phyloP scores from a whole-genome alignment of 768 basidiomycete species.

The Plicaturopsis crispa region DNA sequence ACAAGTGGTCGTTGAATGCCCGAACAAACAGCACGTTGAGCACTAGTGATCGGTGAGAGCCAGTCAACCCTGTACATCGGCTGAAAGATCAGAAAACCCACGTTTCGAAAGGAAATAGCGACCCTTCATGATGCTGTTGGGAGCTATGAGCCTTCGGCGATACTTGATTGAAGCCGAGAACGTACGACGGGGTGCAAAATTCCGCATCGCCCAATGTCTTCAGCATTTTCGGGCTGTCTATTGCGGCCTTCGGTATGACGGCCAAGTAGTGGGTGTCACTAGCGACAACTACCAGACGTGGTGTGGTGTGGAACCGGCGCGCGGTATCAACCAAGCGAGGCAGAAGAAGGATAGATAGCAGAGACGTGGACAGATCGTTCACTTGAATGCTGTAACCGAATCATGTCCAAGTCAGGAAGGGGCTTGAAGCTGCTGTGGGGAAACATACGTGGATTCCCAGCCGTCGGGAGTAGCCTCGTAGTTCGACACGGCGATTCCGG shows the following conservation, averaged over 20 bases:
- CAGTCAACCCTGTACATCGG: no score
- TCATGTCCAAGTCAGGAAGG: neutral
- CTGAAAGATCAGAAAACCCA: no score
- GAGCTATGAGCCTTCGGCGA: no score
- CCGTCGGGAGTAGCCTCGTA: constrained; percentile 24
- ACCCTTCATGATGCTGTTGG: constrained; percentile 14
- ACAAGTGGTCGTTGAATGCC: constrained; percentile 24
- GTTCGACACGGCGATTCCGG: constrained; percentile 14
- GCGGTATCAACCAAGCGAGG: constrained; percentile 24
- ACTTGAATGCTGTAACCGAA: constrained; percentile 21
- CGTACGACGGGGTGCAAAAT: constrained; percentile 20
- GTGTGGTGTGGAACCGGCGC: constrained; percentile 11
- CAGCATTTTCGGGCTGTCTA: constrained; percentile 19
- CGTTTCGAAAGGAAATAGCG: constrained; percentile 19
- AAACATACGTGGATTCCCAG: constrained; percentile 26
- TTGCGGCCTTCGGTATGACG: no score
- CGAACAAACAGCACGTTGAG: constrained; percentile 27
- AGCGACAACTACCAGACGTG: constrained; percentile 22
- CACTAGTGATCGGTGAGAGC: constrained; percentile 12
- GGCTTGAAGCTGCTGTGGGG: constrained; percentile 2
- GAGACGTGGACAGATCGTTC: constrained; percentile 25
- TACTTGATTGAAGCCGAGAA: no score
- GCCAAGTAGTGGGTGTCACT: constrained; percentile 19
- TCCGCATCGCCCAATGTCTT: constrained; percentile 16
- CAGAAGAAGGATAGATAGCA: constrained; percentile 26